Evolutionary conservation across 352 stramenopile species (phyloP).

Genomic region (Globisporangium perplexum): DNA sequence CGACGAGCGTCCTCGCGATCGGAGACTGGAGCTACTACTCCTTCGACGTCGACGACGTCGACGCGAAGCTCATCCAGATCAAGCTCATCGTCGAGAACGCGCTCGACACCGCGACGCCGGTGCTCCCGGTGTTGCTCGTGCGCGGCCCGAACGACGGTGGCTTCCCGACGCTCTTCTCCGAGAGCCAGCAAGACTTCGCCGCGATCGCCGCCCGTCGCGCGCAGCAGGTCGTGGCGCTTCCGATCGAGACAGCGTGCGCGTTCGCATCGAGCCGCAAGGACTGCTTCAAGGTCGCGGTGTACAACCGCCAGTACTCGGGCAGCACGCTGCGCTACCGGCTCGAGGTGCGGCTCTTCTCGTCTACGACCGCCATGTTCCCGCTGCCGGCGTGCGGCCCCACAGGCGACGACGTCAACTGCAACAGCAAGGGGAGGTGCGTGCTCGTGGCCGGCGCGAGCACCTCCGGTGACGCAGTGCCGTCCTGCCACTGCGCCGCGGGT

Average conservation of each 20-base stretch:
- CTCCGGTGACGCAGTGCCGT: conserved; percentile 9
- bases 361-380: conserved; percentile 16
- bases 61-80: conserved; percentile 39
- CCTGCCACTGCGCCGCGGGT: conserved; percentile 49
- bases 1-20: conserved; percentile 24
- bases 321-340: conserved; percentile 36
- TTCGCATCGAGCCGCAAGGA: conserved; percentile 23
- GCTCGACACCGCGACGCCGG: conserved; percentile 28
- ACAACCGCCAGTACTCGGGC: conserved; percentile 59
- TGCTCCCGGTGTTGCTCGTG: conserved; percentile 50
- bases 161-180: conserved; percentile 41
- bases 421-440: conserved; percentile 47
- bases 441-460: conserved; percentile 12
- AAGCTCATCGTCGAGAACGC: conserved; percentile 40
- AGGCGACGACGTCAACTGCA: conserved; percentile 30
- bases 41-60: conserved; percentile 49
- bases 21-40: conserved; percentile 59
- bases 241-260: conserved; percentile 39
- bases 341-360: conserved; percentile 30
- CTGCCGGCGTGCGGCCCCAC: conserved; percentile 14
- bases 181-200: conserved; percentile 49
- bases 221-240: conserved; percentile 35
- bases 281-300: conserved; percentile 68
- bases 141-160: conserved; percentile 38
- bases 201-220: conserved; percentile 17